Base-by-base conservation (phyloP, 1,139 yeast genomes). In the Hemisphaericaspora lyxosophila region DNA sequence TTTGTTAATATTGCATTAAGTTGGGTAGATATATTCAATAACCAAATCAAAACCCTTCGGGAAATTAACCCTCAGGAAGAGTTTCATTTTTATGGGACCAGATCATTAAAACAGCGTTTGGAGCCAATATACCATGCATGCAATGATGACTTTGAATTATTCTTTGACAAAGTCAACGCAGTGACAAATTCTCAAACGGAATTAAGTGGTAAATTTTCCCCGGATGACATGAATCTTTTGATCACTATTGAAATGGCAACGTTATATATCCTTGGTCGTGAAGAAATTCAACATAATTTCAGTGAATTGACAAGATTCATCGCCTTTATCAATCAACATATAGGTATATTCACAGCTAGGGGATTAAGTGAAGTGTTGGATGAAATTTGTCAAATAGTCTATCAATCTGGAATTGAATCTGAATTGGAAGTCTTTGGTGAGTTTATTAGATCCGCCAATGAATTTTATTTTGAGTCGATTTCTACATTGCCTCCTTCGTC, bases 1-100 rank as follows among this genome's bases (percentile, higher is more conserved):
- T 67, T 58, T 47, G 55, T 67, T 8, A 54, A 55, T 30, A 53
- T 64, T 13, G 54, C 63, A 1, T 44, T 47, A 4, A 51, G 55
- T 19, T 71, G 75, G 70, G 40, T 60, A 13, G 51, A 59, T 4
- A 46, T 50, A 2, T 64, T 62, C 45, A 60, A 64, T 33, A 38
- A 50, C 7, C 55, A 53, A 33, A 53, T 58, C 5, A 34, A 36
- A 2, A 23, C 34, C 6, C 49, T 66, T 20, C 33, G 40, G 7
- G 55, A 54, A 3, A 37, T 60, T 5, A 7, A 17, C 5, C 8
- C 16, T 5, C n/a, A 14, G 7, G 12, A 9, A n/a, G 11, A 13
- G 11, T 15, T 25, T 9, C 24, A 8, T 15, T 25, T 16, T 7
- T 8, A 12, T 9, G 11, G 16, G 7, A n/a, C 28, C 13, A 33